A percentile compares a stretch with the other conserved stretches of the same genome.
Conservation (phyloP, 2,329 filamentous ascomycete species). For the Cryoendolithus antarcticus region DNA sequence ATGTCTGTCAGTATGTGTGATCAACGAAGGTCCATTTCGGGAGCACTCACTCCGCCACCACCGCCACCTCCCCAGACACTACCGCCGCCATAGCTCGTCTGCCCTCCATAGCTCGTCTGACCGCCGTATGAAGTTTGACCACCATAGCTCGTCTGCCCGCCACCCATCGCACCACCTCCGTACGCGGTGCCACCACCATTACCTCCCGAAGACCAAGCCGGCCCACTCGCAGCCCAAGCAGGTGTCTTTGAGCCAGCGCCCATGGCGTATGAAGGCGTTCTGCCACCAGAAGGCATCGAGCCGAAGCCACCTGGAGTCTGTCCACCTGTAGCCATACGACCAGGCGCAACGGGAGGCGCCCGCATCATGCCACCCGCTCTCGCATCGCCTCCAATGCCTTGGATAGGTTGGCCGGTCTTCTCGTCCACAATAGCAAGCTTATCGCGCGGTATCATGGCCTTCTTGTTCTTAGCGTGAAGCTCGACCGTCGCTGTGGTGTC, state of each 20-base stretch:
- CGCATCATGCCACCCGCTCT: slow-evolving; percentile 5
- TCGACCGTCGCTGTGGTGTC: slow-evolving; percentile 80
- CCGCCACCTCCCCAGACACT: slow-evolving; percentile 15
- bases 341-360: slow-evolving; percentile 48
- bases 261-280: slow-evolving; percentile 16
- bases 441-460: slow-evolving; percentile 70
- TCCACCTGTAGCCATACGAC: slow-evolving; percentile 13
- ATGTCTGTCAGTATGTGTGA: too few relatives aligned
- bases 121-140: slow-evolving; percentile 33
- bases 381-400: slow-evolving; percentile 6
- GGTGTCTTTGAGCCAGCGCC: slow-evolving; percentile 47
- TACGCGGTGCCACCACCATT: slow-evolving; percentile 9
- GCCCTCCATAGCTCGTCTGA: slow-evolving; percentile 52
- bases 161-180: slow-evolving; percentile 32
- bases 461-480: slow-evolving; percentile 87
- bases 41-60: slow-evolving; percentile 6
- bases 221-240: slow-evolving; percentile 43
- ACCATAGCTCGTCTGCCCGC: slow-evolving; percentile 30
- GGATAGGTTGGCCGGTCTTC: slow-evolving; percentile 59
- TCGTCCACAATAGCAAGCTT: slow-evolving; percentile 74
- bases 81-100: slow-evolving; percentile 18
- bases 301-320: slow-evolving; percentile 27
- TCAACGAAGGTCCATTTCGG: background rate
- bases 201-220: slow-evolving; percentile 34
- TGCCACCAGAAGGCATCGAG: slow-evolving; percentile 52